Base-by-base conservation (phyloP, 1,139 yeast genomes). In the Debaryomyces psychrophilus region DNA sequence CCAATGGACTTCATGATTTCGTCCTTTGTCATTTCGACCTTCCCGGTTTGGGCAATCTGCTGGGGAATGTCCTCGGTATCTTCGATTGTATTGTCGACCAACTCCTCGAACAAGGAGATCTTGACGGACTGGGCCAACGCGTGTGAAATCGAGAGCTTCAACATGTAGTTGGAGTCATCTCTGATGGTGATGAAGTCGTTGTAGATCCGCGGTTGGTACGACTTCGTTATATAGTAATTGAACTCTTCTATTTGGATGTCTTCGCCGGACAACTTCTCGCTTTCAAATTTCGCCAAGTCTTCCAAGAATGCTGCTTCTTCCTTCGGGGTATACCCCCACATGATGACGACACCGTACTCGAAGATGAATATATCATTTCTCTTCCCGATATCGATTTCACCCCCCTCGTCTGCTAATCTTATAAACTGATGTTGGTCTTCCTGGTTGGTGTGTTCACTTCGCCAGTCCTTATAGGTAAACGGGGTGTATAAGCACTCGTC, bases 1-100 rank as follows among this genome's bases (percentile, higher is more conserved):
- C 99, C 99, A 49, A 93, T 93, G 46, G 95, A 86, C 68, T 90
- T 92, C 97, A 93, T 92, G 47, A 92, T 92, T 57, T 90, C 96
- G 58, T 87, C 95, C 57, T 96, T 81, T 34, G 85, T 83, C 97
- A 93, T 90, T 58, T 88, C 88, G 50, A 93, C 96, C 65, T 90
- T 92, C 60, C 98, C 98, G 5, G 95, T 87, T 33, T 83, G 83
- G 1, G 98, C 97, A 59, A 93, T 88, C 62, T 90, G 96, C 58
- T 89, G 96, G 1, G 98, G 99, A 41, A 93, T 90, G 58, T 90
- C 97, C 61, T 92, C 96, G 2, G 98, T 93, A 61, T 90, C 97
- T 63, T 90, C 96, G 59, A 93, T 93, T 2, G 98, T 93, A 62
- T 90, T 90, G 65, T 92, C 97, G 7, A 93, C 96, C 53, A 93